These are phyloP conservation scores for Trametes hirsuta DNA, from an alignment of 1,284 basidiomycete species.

Conservation along the genomic window DNA sequence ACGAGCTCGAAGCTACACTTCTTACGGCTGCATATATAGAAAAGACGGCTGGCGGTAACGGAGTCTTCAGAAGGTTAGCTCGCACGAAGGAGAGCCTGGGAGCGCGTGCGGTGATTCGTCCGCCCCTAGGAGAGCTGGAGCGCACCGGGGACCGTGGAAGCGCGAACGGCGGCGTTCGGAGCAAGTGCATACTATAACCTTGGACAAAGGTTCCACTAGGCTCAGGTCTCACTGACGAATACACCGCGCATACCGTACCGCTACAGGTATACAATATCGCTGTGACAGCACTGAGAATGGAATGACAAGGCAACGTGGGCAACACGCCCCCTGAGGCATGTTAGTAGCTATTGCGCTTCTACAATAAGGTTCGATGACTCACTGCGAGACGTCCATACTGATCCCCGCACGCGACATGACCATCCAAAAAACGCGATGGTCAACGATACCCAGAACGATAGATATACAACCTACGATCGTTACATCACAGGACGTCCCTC, in stretches of 20 bases:
- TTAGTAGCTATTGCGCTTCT: not conserved
- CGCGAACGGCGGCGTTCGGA: not conserved
- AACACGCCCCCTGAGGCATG: not conserved
- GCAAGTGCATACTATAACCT: no score
- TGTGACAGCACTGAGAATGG: not conserved
- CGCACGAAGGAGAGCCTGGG: not conserved
- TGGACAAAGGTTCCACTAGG: no score
- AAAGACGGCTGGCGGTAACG: not conserved
- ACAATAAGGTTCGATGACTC: no score
- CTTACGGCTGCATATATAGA: not conserved
- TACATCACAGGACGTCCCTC: not conserved
- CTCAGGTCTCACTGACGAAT: no score
- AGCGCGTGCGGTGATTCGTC: no score
- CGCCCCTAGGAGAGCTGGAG: not conserved
- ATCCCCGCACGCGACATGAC: not conserved
- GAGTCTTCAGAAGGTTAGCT: not conserved
- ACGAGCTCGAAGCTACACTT: no score
- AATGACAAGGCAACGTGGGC: not conserved
- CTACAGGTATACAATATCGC: no score
- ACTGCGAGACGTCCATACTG: not conserved
- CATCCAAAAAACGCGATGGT: not conserved
- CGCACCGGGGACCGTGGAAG: slow-evolving; percentile 1
- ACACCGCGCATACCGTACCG: no score
- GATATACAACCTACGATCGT: slow-evolving; percentile 5
- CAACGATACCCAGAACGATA: slow-evolving; percentile 8